Percentiles rank a stretch among this genome's conserved stretches.
Evolutionary conservation across 2,329 filamentous ascomycete genomes (phyloP).

Genomic region (Cadophora sp.): DNA sequence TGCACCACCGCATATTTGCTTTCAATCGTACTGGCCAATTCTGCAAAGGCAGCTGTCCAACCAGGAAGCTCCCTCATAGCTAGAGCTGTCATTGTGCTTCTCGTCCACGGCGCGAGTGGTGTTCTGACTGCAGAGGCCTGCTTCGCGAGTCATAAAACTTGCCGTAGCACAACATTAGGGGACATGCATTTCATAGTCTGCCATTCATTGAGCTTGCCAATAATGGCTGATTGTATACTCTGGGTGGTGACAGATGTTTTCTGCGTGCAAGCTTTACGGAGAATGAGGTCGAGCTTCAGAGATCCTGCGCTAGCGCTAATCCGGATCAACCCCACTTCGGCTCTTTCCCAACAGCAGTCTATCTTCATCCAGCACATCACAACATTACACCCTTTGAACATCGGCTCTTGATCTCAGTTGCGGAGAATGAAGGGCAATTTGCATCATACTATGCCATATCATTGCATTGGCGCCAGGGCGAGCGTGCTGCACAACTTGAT

Average conservation of each 20-base stretch:
- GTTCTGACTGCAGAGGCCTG: no score
- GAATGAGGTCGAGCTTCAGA: no score
- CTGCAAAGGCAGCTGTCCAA: neutral
- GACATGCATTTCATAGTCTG: neutral
- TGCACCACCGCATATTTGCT: neutral
- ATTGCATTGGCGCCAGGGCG: neutral
- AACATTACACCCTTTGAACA: neutral
- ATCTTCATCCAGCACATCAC: neutral
- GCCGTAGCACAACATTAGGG: neutral
- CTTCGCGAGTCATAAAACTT: neutral
- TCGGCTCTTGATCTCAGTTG: neutral
- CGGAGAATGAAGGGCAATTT: neutral
- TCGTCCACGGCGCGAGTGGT: no score
- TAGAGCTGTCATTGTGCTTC: neutral
- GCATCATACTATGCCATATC: neutral
- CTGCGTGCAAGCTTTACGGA: neutral
- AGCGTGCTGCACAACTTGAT: neutral
- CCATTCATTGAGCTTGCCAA: neutral
- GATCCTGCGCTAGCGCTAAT: neutral
- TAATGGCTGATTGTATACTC: neutral
- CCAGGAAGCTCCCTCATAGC: neutral
- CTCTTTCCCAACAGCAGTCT: neutral
- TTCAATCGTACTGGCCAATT: neutral
- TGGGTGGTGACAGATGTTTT: neutral
- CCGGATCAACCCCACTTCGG: neutral